Evolutionary conservation across 2,329 filamentous ascomycete genomes (phyloP).

Genomic region (Neonectria magnoliae): DNA sequence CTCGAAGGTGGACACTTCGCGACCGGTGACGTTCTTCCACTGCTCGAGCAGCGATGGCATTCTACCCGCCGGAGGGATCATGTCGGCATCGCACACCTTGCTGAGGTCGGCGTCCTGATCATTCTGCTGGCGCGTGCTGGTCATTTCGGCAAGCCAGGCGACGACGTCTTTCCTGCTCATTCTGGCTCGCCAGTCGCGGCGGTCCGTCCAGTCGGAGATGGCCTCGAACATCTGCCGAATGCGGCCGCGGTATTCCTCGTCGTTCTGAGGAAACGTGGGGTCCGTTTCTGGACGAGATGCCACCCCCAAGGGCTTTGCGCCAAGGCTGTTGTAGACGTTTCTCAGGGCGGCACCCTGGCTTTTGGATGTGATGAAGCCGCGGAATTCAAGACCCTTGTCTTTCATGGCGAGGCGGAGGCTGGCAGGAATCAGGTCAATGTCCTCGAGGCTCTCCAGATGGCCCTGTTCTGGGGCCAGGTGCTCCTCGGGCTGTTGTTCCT

Average conservation of each 20-base stretch:
- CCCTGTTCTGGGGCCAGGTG: no score
- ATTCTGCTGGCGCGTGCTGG: neutral
- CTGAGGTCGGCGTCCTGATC: neutral
- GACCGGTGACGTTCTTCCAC: conserved; percentile 37
- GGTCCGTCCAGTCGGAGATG: conserved; percentile 33
- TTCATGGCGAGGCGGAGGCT: neutral
- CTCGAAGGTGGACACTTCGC: conserved; percentile 30
- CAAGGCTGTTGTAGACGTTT: conserved; percentile 16
- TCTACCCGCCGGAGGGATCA: conserved; percentile 20
- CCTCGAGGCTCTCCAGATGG: neutral
- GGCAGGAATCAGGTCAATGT: neutral
- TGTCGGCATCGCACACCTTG: conserved; percentile 22
- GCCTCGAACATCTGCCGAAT: conserved; percentile 33
- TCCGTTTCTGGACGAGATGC: conserved; percentile 6
- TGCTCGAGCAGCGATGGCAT: conserved; percentile 31
- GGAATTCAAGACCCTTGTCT: neutral
- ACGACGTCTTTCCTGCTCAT: conserved; percentile 26
- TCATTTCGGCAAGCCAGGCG: conserved; percentile 23
- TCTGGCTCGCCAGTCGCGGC: conserved; percentile 31
- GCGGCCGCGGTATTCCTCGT: conserved; percentile 3
- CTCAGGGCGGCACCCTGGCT: neutral
- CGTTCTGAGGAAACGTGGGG: conserved; percentile 17
- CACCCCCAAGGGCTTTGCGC: neutral
- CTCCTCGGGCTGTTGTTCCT: neutral
- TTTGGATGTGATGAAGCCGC: neutral